These are phyloP conservation scores for button mushroom (Agaricus bisporus) DNA, from an alignment of 768 basidiomycete species.

Conservation along the genomic window DNA sequence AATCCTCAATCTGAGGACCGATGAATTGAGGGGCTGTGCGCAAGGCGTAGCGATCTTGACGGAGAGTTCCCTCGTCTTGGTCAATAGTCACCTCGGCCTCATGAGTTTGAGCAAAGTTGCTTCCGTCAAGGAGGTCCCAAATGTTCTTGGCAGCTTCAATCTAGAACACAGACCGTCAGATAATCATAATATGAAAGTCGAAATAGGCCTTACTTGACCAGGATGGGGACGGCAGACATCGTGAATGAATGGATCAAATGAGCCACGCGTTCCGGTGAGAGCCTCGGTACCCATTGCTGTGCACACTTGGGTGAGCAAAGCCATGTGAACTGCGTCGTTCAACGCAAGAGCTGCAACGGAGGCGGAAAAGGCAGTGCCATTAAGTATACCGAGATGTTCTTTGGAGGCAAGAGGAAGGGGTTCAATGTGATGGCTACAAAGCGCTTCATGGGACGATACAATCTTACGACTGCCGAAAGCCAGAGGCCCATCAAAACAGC, in stretches of 20 bases:
- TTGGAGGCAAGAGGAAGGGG: constrained; percentile 68
- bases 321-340: constrained; percentile 64
- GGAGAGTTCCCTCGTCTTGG: constrained; percentile 66
- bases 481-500: constrained; percentile 54
- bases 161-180: constrained; percentile 18
- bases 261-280: constrained; percentile 63
- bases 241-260: constrained; percentile 78
- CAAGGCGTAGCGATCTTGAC: constrained; percentile 76
- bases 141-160: constrained; percentile 71
- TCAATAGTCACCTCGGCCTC: constrained; percentile 70
- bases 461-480: constrained; percentile 45
- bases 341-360: constrained; percentile 72
- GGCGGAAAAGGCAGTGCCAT: constrained; percentile 83
- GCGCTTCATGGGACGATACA: constrained; percentile 49
- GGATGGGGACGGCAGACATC: constrained; percentile 73
- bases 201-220: constrained; percentile 45
- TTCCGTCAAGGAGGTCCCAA: constrained; percentile 61
- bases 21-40: constrained; percentile 80
- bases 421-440: constrained; percentile 51
- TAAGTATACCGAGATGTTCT: constrained; percentile 76
- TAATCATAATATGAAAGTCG: not conserved
- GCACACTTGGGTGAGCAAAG: constrained; percentile 60
- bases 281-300: constrained; percentile 86
- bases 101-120: constrained; percentile 57
- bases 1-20: constrained; percentile 80